These are phyloP conservation scores for Liquidambar formosana DNA, from an alignment of 164 flowering plant genomes.

Conservation along the genomic window DNA sequence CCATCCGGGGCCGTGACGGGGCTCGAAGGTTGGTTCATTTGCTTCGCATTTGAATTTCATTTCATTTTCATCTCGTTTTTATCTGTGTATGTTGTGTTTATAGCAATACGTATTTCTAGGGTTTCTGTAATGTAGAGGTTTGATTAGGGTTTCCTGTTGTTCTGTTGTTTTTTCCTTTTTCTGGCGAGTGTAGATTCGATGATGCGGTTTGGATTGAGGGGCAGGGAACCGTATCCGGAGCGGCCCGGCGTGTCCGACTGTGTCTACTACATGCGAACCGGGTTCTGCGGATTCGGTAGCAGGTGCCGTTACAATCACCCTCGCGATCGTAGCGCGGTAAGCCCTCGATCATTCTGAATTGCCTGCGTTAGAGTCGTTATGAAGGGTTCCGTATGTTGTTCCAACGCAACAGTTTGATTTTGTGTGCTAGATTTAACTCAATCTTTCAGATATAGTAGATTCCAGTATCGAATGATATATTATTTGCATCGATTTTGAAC, in stretches of 20 bases:
- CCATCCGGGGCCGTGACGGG: slow-evolving; percentile 46
- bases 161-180: slow-evolving; percentile 13
- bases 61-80: not conserved
- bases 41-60: slow-evolving; percentile 6
- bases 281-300: slow-evolving; percentile 77
- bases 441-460: not conserved
- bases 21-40: slow-evolving; percentile 54
- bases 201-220: slow-evolving; percentile 54
- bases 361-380: not conserved
- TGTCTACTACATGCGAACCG: slow-evolving; percentile 77
- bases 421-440: not conserved
- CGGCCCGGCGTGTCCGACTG: slow-evolving; percentile 75
- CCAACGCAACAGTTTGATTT: not conserved
- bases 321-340: slow-evolving; percentile 65
- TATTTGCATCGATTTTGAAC: not conserved
- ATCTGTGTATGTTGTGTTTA: no score
- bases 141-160: slow-evolving; percentile 24
- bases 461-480: not conserved
- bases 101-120: slow-evolving; percentile 1
- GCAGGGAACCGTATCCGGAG: slow-evolving; percentile 70
- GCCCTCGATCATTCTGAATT: not conserved
- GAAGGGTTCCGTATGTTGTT: not conserved
- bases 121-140: slow-evolving; percentile 12
- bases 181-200: slow-evolving; percentile 49
- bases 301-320: slow-evolving; percentile 92